phyloP scores from a whole-genome alignment of 73 alveolate species.

The Effrenium voratum region DNA sequence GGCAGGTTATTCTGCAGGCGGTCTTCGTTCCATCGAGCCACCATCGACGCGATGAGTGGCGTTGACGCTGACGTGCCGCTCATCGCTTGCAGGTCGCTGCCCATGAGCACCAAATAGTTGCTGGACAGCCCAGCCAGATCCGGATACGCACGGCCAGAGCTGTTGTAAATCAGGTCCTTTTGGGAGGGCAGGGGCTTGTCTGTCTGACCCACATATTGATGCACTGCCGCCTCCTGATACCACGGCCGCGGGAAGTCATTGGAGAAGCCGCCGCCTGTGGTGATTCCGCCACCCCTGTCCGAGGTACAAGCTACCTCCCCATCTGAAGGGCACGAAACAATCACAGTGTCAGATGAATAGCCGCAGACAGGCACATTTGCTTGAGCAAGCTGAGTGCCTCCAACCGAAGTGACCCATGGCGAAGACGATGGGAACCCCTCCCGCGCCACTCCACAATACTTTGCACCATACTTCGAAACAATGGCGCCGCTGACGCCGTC shows the following conservation, averaged over 20 bases:
- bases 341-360: constrained; percentile 26
- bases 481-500: constrained; percentile 81
- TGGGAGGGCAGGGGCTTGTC: constrained; percentile 48
- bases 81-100: constrained; percentile 46
- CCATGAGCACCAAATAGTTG: constrained; percentile 79
- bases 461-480: constrained; percentile 36
- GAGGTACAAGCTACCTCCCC: constrained; percentile 85
- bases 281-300: constrained; percentile 88
- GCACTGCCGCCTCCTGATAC: constrained; percentile 79
- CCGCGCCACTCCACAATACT: constrained; percentile 66
- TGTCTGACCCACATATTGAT: constrained; percentile 41
- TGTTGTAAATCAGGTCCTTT: constrained; percentile 21
- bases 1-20: constrained; percentile 57
- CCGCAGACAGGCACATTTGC: constrained; percentile 88
- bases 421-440: constrained; percentile 88
- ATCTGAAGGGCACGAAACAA: constrained; percentile 72
- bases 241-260: constrained; percentile 78
- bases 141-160: constrained; percentile 56
- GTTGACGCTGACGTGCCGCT: constrained; percentile 86
- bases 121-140: constrained; percentile 84
- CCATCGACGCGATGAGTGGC: constrained; percentile 79
- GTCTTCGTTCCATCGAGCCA: constrained; percentile 91
- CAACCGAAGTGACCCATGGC: constrained; percentile 93
- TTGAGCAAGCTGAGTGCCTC: constrained; percentile 86
- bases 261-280: constrained; percentile 89